These are phyloP conservation scores for Haplographium delicatum DNA, from an alignment of 495 filamentous ascomycete genomes.

Conservation along the genomic window DNA sequence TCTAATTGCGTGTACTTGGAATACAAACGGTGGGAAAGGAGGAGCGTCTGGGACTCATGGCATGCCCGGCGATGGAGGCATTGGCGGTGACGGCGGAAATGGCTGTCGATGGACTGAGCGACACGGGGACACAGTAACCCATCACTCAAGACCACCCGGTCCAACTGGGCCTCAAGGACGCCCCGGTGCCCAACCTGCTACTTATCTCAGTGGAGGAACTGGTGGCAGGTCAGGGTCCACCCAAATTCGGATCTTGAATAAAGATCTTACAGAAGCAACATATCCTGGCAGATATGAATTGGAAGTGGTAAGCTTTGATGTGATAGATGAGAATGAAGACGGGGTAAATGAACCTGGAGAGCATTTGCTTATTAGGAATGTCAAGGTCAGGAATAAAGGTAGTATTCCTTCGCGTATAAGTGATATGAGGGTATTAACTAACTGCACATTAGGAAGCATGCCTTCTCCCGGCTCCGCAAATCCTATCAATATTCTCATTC, in stretches of 20 bases:
- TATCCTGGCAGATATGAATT: constrained; percentile 34
- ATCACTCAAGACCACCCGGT: constrained; percentile 8
- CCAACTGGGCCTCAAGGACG: constrained; percentile 25
- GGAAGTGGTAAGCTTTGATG: constrained; percentile 33
- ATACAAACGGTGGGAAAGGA: constrained; percentile 21
- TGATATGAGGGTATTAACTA: too few relatives aligned
- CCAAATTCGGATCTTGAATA: constrained; percentile 28
- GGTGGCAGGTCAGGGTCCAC: too few relatives aligned
- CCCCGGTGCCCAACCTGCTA: constrained; percentile 17
- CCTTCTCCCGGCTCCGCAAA: constrained; percentile 4
- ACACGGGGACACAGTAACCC: not conserved
- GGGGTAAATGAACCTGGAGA: constrained; percentile 44
- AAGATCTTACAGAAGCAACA: constrained; percentile 27
- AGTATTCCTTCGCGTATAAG: constrained; percentile 9
- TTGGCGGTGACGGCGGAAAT: constrained; percentile 27
- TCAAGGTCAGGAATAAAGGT: constrained; percentile 36
- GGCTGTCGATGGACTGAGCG: not conserved
- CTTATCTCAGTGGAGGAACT: constrained; percentile 23
- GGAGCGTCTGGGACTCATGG: constrained; percentile 27
- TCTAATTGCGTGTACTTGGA: constrained; percentile 21
- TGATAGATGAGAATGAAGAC: constrained; percentile 40
- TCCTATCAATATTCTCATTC: constrained; percentile 15
- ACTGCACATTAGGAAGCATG: too few relatives aligned
- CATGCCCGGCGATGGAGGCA: constrained; percentile 29
- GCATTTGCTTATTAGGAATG: constrained; percentile 35